phyloP scores from a whole-genome alignment of 129 eudicot genomes.

The Tanacetum coccineum region DNA sequence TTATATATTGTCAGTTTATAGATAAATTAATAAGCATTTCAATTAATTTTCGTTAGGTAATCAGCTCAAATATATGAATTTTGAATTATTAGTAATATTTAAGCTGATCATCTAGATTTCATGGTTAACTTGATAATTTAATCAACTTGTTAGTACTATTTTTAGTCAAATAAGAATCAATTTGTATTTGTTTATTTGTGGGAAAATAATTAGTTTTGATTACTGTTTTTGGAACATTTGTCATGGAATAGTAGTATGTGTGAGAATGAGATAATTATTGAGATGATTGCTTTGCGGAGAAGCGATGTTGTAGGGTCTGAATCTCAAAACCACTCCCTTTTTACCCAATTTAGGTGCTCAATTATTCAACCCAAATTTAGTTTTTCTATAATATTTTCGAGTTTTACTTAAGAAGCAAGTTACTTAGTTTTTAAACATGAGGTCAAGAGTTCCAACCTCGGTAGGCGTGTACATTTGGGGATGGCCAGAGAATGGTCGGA shows the following conservation, averaged over 20 bases:
- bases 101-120: too few relatives aligned
- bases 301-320: slow-evolving; percentile 13
- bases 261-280: background rate
- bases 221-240: background rate
- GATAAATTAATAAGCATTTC: too few relatives aligned
- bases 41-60: too few relatives aligned
- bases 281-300: slow-evolving; percentile 30
- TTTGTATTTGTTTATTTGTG: background rate
- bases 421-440: too few relatives aligned
- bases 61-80: too few relatives aligned
- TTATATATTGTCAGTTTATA: too few relatives aligned
- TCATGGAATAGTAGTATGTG: background rate
- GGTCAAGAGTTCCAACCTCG: too few relatives aligned
- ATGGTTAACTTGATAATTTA: background rate
- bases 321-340: background rate
- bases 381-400: background rate
- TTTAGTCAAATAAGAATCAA: background rate
- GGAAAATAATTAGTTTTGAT: too few relatives aligned
- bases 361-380: slow-evolving; percentile 14
- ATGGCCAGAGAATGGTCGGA: too few relatives aligned
- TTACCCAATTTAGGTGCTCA: slow-evolving; percentile 5
- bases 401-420: background rate
- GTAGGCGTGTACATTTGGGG: too few relatives aligned
- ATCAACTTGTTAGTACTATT: background rate
- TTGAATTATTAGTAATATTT: too few relatives aligned